Base-by-base conservation (phyloP, 257 asterid genomes). In the Gentiana dahurica region DNA sequence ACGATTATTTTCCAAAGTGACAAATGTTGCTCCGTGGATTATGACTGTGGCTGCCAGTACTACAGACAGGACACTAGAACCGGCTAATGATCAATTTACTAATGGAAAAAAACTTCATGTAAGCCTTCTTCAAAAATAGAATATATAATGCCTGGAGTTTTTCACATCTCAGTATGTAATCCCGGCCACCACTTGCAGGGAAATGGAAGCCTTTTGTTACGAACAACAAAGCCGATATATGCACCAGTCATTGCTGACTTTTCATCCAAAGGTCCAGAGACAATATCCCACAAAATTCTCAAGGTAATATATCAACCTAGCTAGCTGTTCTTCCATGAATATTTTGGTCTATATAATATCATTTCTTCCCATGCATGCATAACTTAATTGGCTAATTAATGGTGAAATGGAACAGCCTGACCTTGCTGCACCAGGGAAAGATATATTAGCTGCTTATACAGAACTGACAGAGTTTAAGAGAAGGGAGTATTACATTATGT, bases 391-490 rank as follows among this genome's bases (percentile, higher is more conserved):
- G 24, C 24, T 24, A 24, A 24, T 24, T 24, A 24, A 24, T 24
- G 24, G 24, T 24, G 24, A 24, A 24, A 24, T 24, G 24, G 24
- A 36, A 63, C 64, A 90, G 96, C 96, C 98, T 45, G 98, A 90
- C 46, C 74, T 90, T 51, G 66, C 73, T 50, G 98, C 96, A 59
- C 98, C 98, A 5, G 98, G 98, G 60, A 82, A 87, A 12, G 84
- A 90, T 62, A 90, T 90, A 64, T 70, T 90, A 64, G 96, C 98
- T 59, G 70, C 96, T 34, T 90, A 82, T 78, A 90, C 92, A 4
- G 85, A 78, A 2, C 12, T 90, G 77, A 24, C 75, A 64, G 68
- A 72, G 96, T 0, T 78, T 90, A 8, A 87, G 95, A 0, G 94
- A 94, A 53, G 56, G 79, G 59, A 66, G 59, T 90, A 84, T 75